Conservation (phyloP, 1,284 basidiomycete species). For the Gomphus bonarii region DNA sequence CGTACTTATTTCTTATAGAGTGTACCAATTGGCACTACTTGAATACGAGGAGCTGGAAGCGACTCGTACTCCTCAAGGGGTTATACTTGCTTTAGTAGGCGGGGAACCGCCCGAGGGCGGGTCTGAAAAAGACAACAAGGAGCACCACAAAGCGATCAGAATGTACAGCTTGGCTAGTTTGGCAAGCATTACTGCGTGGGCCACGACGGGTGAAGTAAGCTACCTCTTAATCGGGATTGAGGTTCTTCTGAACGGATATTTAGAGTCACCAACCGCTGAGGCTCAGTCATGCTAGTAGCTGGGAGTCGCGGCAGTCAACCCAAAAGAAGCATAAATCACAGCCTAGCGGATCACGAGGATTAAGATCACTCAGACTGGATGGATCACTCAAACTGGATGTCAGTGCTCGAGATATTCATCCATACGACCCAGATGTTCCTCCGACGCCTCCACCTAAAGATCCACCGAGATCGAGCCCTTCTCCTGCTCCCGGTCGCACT, state of each 20-base stretch:
- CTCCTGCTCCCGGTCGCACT: slow-evolving; percentile 15
- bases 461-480: slow-evolving; percentile 21
- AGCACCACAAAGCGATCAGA: slow-evolving; percentile 47
- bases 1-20: slow-evolving; percentile 29
- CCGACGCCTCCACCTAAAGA: slow-evolving; percentile 22
- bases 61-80: slow-evolving; percentile 56
- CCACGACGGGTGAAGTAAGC: slow-evolving; percentile 50
- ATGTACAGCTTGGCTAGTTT: slow-evolving; percentile 76
- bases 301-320: slow-evolving; percentile 40
- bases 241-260: slow-evolving; percentile 10
- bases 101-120: slow-evolving; percentile 33
- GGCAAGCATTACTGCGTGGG: slow-evolving; percentile 63
- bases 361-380: slow-evolving; percentile 47
- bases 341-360: slow-evolving; percentile 46
- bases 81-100: slow-evolving; percentile 63
- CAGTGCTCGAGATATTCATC: slow-evolving; percentile 20
- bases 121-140: slow-evolving; percentile 29
- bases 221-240: not conserved
- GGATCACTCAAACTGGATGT: slow-evolving; percentile 18
- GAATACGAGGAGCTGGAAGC: slow-evolving; percentile 49
- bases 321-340: slow-evolving; percentile 41
- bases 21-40: slow-evolving; percentile 64
- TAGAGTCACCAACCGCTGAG: slow-evolving; percentile 53
- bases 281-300: slow-evolving; percentile 39
- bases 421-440: slow-evolving; percentile 16